A percentile compares a stretch with the other conserved stretches of the same genome.
Evolutionary conservation across 257 asterid genomes (phyloP).

Genomic region (Craterostigma plantagineum): DNA sequence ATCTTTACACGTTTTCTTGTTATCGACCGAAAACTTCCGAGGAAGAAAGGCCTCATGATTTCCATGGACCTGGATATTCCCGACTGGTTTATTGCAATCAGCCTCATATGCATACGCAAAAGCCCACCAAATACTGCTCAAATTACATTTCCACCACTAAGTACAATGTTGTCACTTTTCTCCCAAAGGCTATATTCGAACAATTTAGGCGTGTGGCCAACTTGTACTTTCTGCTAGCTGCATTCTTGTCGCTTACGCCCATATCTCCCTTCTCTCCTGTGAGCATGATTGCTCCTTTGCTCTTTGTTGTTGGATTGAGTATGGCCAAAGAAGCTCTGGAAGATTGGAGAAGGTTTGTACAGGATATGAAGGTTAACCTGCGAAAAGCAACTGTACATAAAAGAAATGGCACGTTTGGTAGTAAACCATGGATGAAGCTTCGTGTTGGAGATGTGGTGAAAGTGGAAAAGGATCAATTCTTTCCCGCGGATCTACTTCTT

Average conservation of each 20-base stretch:
- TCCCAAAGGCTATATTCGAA: slow-evolving; percentile 88
- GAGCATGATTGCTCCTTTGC: slow-evolving; percentile 91
- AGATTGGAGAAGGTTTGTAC: slow-evolving; percentile 86
- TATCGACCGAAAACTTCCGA: slow-evolving; percentile 26
- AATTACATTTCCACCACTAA: slow-evolving; percentile 85
- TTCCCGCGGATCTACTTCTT: slow-evolving; percentile 92
- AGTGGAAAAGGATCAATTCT: slow-evolving; percentile 79
- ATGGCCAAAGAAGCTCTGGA: slow-evolving; percentile 95
- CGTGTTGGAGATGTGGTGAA: slow-evolving; percentile 85
- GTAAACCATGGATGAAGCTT: slow-evolving; percentile 79
- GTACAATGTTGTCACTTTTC: slow-evolving; percentile 66
- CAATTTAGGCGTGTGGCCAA: slow-evolving; percentile 95
- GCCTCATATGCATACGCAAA: slow-evolving; percentile 53
- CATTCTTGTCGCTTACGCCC: slow-evolving; percentile 64
- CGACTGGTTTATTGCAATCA: slow-evolving; percentile 69
- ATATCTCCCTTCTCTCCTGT: slow-evolving; percentile 71
- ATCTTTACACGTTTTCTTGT: slow-evolving; percentile 73
- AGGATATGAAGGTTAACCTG: slow-evolving; percentile 93
- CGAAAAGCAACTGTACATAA: slow-evolving; percentile 60
- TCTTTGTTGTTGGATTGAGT: slow-evolving; percentile 88
- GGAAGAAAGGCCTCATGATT: slow-evolving; percentile 34
- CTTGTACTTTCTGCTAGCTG: slow-evolving; percentile 83
- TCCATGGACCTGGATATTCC: slow-evolving; percentile 74
- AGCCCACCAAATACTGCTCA: slow-evolving; percentile 59
- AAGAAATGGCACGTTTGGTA: slow-evolving; percentile 47